A percentile compares a stretch with the other conserved stretches of the same genome.
phyloP scores from a whole-genome alignment of 2,329 filamentous ascomycete genomes.

The Claviceps arundinis region DNA sequence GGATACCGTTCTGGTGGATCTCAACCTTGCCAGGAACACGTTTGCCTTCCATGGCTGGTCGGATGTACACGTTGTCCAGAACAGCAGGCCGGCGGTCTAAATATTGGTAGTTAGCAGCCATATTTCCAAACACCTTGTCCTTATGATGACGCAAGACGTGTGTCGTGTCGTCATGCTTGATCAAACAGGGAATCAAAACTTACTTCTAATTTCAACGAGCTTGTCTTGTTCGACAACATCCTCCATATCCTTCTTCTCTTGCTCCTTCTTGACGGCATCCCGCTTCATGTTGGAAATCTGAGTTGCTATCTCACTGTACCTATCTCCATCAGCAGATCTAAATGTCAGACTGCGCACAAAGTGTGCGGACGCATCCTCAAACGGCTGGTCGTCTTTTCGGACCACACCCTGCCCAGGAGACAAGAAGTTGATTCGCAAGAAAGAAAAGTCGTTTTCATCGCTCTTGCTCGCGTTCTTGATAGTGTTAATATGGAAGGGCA shows the following conservation, averaged over 20 bases:
- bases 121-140: not conserved
- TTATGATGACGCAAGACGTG: not conserved
- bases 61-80: constrained; percentile 88
- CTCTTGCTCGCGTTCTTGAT: constrained; percentile 99
- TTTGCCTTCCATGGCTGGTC: constrained; percentile 91
- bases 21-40: constrained; percentile 91
- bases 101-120: not conserved
- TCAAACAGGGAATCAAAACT: constrained; percentile 16
- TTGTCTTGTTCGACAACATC: constrained; percentile 99
- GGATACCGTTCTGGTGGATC: constrained; percentile 97
- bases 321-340: constrained; percentile 75
- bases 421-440: constrained; percentile 91
- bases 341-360: constrained; percentile 94
- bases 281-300: constrained; percentile 96
- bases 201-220: constrained; percentile 83
- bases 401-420: constrained; percentile 96
- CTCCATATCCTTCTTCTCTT: constrained; percentile 99
- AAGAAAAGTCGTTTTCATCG: constrained; percentile 87
- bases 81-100: constrained; percentile 76
- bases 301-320: constrained; percentile 80
- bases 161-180: not conserved
- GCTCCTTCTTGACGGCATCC: constrained; percentile 78
- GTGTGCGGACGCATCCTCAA: constrained; percentile 90
- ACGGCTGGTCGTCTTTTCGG: constrained; percentile 92
- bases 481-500: constrained; percentile 93